Evolutionary conservation across 768 basidiomycete species (phyloP).

Genomic region (Steccherinum ochraceum): DNA sequence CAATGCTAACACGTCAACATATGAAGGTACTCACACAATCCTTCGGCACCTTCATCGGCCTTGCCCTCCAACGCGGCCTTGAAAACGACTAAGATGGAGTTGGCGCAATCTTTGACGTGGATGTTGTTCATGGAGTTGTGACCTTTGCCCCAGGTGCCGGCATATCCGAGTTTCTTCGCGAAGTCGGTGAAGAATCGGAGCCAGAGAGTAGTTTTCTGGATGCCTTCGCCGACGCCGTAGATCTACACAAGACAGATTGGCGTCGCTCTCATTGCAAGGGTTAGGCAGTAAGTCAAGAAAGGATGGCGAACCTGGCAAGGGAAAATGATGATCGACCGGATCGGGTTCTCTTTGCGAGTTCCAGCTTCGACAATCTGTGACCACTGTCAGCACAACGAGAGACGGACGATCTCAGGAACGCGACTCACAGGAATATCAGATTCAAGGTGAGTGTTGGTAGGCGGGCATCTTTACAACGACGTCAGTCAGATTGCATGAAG

Average conservation of each 20-base stretch:
- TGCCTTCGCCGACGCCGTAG: constrained; percentile 35
- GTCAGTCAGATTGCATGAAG: background rate
- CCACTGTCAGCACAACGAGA: constrained; percentile 1
- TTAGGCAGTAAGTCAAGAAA: too few relatives aligned
- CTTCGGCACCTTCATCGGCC: constrained; percentile 35
- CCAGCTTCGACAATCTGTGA: constrained; percentile 33
- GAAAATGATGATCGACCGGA: constrained; percentile 38
- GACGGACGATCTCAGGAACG: constrained; percentile 3
- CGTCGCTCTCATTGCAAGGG: too few relatives aligned
- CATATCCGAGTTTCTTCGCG: constrained; percentile 25
- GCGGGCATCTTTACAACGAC: constrained; percentile 19
- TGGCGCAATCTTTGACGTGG: constrained; percentile 35
- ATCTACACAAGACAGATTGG: too few relatives aligned
- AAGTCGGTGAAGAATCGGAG: constrained; percentile 31
- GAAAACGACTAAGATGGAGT: constrained; percentile 28
- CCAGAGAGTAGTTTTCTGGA: constrained; percentile 31
- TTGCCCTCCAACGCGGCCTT: constrained; percentile 34
- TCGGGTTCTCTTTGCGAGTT: constrained; percentile 29
- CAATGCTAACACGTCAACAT: background rate
- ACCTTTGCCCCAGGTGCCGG: constrained; percentile 39
- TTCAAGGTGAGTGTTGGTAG: constrained; percentile 25
- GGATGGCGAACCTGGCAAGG: constrained; percentile 27
- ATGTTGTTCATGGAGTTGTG: constrained; percentile 31
- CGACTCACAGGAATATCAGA: constrained; percentile 25
- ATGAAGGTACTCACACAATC: constrained; percentile 28